Percentiles rank a stretch among this genome's conserved stretches.
phyloP scores from a whole-genome alignment of 768 basidiomycete species.

The Suillus brevipes region DNA sequence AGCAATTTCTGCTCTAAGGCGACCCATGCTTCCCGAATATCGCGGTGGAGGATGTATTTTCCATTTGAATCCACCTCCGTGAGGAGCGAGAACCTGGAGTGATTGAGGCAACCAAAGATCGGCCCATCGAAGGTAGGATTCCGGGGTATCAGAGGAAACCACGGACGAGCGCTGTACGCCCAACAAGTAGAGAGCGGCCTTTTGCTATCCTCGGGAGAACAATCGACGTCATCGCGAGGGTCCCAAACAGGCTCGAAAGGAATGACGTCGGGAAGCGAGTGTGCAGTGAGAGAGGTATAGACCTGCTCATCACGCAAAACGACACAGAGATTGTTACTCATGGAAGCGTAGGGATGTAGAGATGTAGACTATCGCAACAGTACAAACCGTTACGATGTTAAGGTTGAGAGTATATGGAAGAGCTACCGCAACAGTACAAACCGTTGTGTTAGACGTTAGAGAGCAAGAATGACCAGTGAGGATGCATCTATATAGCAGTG shows the following conservation, averaged over 20 bases:
- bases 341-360: background rate
- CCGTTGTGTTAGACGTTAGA: too few species aligned
- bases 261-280: background rate
- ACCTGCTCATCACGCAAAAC: background rate
- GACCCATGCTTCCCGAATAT: background rate
- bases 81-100: background rate
- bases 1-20: background rate
- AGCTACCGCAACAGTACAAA: too few species aligned
- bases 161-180: background rate
- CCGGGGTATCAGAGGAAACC: background rate
- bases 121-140: background rate
- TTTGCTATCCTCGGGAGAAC: background rate
- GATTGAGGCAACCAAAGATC: constrained; percentile 2
- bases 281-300: background rate
- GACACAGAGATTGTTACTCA: background rate
- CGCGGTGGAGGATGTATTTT: background rate
- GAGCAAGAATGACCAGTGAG: too few species aligned
- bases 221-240: background rate
- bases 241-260: background rate
- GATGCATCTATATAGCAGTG: too few species aligned
- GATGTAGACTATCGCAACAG: too few species aligned
- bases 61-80: background rate
- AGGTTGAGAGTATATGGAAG: too few species aligned
- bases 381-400: too few species aligned
- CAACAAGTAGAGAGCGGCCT: background rate